These are phyloP conservation scores for Sclerotinia minor DNA, from an alignment of 2,329 filamentous ascomycete genomes.

Conservation along the genomic window DNA sequence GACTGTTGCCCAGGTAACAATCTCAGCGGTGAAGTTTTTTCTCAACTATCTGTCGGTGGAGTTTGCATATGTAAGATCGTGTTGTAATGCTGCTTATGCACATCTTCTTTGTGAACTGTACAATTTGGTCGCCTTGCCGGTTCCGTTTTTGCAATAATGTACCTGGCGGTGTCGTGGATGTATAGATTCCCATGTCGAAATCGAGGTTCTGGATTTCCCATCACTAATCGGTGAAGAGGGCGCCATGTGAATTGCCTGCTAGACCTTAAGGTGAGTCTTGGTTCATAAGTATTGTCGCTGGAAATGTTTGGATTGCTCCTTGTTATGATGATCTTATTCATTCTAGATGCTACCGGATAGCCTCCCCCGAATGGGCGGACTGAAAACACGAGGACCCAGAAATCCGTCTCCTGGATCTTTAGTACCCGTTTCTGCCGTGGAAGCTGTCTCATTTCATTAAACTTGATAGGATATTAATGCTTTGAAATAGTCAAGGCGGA, in stretches of 20 bases:
- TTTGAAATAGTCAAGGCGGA: slow-evolving; percentile 18
- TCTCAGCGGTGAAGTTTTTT: slow-evolving; percentile 25
- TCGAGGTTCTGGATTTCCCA: slow-evolving; percentile 23
- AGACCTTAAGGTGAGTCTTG: slow-evolving; percentile 6
- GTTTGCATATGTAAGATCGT: slow-evolving; percentile 25
- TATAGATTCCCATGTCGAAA: slow-evolving; percentile 23
- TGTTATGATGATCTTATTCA: slow-evolving; percentile 19
- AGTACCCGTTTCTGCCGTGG: slow-evolving; percentile 19
- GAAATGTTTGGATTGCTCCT: slow-evolving; percentile 13
- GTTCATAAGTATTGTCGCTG: slow-evolving; percentile 9
- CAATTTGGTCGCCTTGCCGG: slow-evolving; percentile 14
- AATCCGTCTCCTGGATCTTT: slow-evolving; percentile 23
- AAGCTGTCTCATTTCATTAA: slow-evolving; percentile 15
- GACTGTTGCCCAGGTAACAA: slow-evolving; percentile 24
- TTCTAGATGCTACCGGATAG: slow-evolving; percentile 25
- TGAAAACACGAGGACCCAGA: slow-evolving; percentile 23
- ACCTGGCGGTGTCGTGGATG: slow-evolving; percentile 19
- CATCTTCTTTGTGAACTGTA: slow-evolving; percentile 16
- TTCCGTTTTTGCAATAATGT: slow-evolving; percentile 17
- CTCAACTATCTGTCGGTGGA: slow-evolving; percentile 23
- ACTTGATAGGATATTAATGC: slow-evolving; percentile 13
- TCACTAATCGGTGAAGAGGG: slow-evolving; percentile 20
- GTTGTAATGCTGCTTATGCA: slow-evolving; percentile 20
- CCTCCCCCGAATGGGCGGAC: slow-evolving; percentile 22
- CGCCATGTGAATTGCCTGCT: slow-evolving; percentile 20